Base-by-base conservation (phyloP, 2,329 filamentous ascomycete species). In the Atkinsonella hypoxylon region DNA sequence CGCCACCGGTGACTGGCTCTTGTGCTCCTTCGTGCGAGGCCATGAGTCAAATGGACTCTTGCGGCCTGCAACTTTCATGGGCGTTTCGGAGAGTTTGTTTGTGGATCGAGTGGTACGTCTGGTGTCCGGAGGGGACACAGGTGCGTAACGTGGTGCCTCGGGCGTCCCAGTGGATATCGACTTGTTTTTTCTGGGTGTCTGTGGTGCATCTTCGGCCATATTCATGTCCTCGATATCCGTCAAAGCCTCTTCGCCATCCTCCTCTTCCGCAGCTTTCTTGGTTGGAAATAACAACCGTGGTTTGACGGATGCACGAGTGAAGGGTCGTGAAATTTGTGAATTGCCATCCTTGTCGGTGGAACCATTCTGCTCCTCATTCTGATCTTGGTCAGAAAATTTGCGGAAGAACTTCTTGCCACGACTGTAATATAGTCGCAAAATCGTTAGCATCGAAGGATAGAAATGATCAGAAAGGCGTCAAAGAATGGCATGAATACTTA, bases 331-430 rank as follows among this genome's bases (percentile, higher is more conserved):
- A 31, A 67, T 64, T 45, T 61, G 57, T 44, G 63, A 57, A 32
- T 69, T 65, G 13, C 63, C 59, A 47, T 69, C 67, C 44, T 65
- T 63, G 15, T 59, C 64, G 1, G 62, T 58, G 12, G 62, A 59
- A 11, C 62, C 64, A 9, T 64, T 67, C 41, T 68, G 59, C 22
- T 55, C 58, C 10, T 59, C 45, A n/a, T 36, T 56, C 18, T 45
- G 63, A 22, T 68, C 68, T 45, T 69, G 64, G 31, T 71, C 69
- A 8, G 70, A 65, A 57, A 84, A 88, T 61, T 82, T 85, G 65
- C 82, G 81, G 70, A 88, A 89, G 51, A 87, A 73, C 63, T 81
- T 87, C 72, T 85, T 88, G 63, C 87, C 87, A 59, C 87, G 87
- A 73, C 85, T 89, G 54, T 20, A 49, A 47, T 45, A 46, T 52